phyloP scores from a whole-genome alignment of 208 protist genomes.

The Perkinsela sp. region DNA sequence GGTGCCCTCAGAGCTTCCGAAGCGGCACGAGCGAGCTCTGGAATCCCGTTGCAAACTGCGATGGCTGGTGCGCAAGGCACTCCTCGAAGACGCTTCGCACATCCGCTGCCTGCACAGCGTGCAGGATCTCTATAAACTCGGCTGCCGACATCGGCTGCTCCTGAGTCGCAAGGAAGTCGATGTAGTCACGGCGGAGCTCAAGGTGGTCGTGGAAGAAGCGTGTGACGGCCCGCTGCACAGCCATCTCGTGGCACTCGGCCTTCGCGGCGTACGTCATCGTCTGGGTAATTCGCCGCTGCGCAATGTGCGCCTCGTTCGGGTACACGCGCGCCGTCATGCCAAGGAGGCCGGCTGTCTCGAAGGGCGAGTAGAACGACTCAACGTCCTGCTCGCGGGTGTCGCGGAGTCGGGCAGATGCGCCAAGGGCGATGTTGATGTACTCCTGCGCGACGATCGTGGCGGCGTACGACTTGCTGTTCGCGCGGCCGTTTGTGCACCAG shows the following conservation, averaged over 20 bases:
- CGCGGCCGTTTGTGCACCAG: conserved; percentile 19
- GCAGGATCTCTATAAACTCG: neutral
- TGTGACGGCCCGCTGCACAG: conserved; percentile 13
- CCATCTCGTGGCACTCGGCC: conserved; percentile 9
- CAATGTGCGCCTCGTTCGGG: conserved; percentile 11
- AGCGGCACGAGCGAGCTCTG: neutral
- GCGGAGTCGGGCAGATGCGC: conserved; percentile 9
- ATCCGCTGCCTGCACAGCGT: neutral
- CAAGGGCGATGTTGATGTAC: conserved; percentile 17
- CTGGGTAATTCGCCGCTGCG: conserved; percentile 10
- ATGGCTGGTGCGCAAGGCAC: neutral
- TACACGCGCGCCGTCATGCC: conserved; percentile 29
- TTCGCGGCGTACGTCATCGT: conserved; percentile 11
- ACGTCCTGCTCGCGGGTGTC: conserved; percentile 13
- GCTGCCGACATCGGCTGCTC: neutral
- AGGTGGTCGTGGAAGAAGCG: conserved; percentile 15
- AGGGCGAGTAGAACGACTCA: conserved; percentile 38
- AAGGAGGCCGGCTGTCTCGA: conserved; percentile 28
- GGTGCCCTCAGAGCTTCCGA: neutral
- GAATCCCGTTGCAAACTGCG: neutral
- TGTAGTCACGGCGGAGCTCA: conserved; percentile 34
- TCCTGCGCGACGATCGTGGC: conserved; percentile 26
- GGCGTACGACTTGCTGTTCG: conserved; percentile 19
- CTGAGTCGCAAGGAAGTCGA: conserved; percentile 42
- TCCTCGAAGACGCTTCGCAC: neutral